Conservation (phyloP, 1,139 yeast species). For the Pichia sp. region DNA sequence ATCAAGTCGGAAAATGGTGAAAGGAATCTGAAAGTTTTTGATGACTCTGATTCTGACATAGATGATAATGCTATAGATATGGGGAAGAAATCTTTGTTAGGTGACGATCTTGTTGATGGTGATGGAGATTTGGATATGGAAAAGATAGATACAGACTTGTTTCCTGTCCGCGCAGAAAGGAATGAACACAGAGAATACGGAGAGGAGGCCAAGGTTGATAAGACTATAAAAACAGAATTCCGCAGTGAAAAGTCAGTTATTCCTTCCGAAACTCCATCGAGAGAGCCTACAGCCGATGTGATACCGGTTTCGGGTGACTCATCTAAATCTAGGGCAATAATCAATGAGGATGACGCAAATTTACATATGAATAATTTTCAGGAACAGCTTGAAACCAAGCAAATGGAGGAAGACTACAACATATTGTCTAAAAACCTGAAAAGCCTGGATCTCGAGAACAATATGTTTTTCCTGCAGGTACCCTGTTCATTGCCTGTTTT, state of each 20-base stretch:
- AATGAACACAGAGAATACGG: slow-evolving; percentile 37
- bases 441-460: slow-evolving; percentile 9
- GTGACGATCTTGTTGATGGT: slow-evolving; percentile 22
- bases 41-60: slow-evolving; percentile 18
- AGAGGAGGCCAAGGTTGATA: slow-evolving; percentile 27
- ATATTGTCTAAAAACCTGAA: slow-evolving; percentile 31
- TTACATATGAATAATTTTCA: slow-evolving; percentile 28
- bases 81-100: slow-evolving; percentile 7
- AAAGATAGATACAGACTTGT: slow-evolving; percentile 43
- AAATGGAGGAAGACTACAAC: slow-evolving; percentile 35
- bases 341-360: slow-evolving; percentile 17
- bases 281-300: slow-evolving; percentile 18
- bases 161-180: slow-evolving; percentile 50
- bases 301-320: slow-evolving; percentile 12
- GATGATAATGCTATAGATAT: slow-evolving; percentile 18
- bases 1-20: slow-evolving; percentile 10
- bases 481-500: slow-evolving; percentile 66
- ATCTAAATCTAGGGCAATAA: not conserved
- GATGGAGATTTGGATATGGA: slow-evolving; percentile 42
- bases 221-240: slow-evolving; percentile 29
- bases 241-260: slow-evolving; percentile 25
- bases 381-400: slow-evolving; percentile 32
- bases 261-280: slow-evolving; percentile 23
- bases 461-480: slow-evolving; percentile 57
- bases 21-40: slow-evolving; percentile 19